phyloP scores from a whole-genome alignment of 73 alveolate genomes.

The Paramecium caudatum region DNA sequence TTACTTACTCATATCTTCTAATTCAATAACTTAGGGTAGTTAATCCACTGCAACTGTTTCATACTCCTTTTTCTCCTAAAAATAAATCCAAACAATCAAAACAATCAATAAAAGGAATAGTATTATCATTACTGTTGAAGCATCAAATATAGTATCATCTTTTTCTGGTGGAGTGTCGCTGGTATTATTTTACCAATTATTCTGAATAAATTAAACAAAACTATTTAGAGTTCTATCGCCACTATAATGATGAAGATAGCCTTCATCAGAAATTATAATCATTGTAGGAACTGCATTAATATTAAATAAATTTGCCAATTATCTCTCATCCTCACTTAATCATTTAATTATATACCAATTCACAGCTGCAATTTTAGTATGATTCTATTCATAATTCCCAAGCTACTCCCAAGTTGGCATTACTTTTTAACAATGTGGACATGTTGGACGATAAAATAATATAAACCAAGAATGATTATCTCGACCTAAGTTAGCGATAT shows the following conservation, averaged over 20 bases:
- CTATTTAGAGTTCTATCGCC: conserved; percentile 36
- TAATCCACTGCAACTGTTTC: background rate
- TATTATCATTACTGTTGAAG: background rate
- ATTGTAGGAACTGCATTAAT: conserved; percentile 46
- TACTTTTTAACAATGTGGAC: conserved; percentile 65
- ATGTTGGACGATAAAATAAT: conserved; percentile 32
- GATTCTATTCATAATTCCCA: background rate
- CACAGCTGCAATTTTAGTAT: conserved; percentile 24
- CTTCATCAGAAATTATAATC: conserved; percentile 22
- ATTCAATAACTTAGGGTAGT: background rate
- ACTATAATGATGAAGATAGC: conserved; percentile 1
- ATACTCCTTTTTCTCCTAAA: conserved; percentile 3
- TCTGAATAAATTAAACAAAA: background rate
- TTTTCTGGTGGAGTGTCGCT: background rate
- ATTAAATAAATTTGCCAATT: background rate
- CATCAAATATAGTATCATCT: background rate
- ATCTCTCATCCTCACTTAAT: conserved; percentile 15
- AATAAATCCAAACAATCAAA: conserved; percentile 5
- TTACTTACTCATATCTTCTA: background rate
- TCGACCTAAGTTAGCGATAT: background rate
- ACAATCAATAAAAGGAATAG: background rate
- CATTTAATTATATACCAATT: background rate
- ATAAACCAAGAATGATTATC: conserved; percentile 64
- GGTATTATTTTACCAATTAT: conserved; percentile 35
- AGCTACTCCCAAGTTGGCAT: conserved; percentile 38